Evolutionary conservation across 23 red algal genomes (phyloP), one percentile per base, ranked within the genome.

Genomic region (Gracilaria domingensis): DNA sequence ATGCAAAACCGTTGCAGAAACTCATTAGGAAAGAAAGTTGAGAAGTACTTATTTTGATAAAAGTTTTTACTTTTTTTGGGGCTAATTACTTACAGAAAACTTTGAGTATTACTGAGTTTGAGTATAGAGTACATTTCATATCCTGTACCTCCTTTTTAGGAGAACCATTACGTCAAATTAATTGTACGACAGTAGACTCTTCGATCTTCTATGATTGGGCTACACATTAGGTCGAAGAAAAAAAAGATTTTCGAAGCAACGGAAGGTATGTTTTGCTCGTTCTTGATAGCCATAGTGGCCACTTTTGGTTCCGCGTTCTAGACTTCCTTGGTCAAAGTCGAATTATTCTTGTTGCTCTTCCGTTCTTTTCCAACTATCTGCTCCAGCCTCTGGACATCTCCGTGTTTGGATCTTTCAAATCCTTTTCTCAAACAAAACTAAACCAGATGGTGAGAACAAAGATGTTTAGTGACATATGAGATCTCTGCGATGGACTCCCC

Each of bases 361-460:
- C 23, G 13, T 48, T 40, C 3, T 12, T 54, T 51, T 51, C 75
- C 39, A 51, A 13, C 21, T 40, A 80, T 80, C 4, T 53, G 5
- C 75, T 80, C 39, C 75, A 80, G 26, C 75, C 44, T 4, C 26
- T 80, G 37, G 75, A 80, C 26, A 25, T 80, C 21, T 54, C 75
- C 21, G 75, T 80, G 4, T 80, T 80, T 36, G 23, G 39, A 16
- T 5, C 75, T 17, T 80, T 14, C 44, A 80, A 80, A 25, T 80
- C 44, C 8, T 80, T 12, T 16, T n/a, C 20, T 4, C 55, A 59
- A 24, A 2, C 2, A n/a, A 16, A 59, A 24, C 55, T 59, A 11
- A 5, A 59, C 14, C 55, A 16, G 7, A 20, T 59, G n/a, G 4
- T 2, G 2, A 59, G 55, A 5, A 2, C 20, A 5, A 59, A 59